These are phyloP conservation scores for Potentilla sterilis DNA, from an alignment of 306 rosid species.

Conservation along the genomic window DNA sequence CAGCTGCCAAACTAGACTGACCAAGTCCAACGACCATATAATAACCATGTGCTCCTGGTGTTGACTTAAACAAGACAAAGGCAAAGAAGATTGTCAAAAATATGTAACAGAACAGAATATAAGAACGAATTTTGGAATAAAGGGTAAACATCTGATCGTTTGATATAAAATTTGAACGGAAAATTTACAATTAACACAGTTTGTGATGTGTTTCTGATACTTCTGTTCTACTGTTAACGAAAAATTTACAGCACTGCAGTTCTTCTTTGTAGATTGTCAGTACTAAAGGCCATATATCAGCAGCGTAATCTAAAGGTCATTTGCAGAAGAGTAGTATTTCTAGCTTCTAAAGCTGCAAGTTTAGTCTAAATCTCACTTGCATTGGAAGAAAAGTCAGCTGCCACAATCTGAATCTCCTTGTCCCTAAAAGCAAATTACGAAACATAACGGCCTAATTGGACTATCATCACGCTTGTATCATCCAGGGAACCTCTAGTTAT, in stretches of 20 bases:
- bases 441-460: slow-evolving; percentile 33
- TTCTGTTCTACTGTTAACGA: not conserved
- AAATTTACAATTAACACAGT: not conserved
- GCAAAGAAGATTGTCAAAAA: not conserved
- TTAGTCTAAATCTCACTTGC: slow-evolving; percentile 22
- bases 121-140: not conserved
- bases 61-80: slow-evolving; percentile 22
- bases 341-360: slow-evolving; percentile 30
- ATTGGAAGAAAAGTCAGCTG: slow-evolving; percentile 15
- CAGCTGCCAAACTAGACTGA: slow-evolving; percentile 30
- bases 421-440: not conserved
- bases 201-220: not conserved
- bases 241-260: slow-evolving; percentile 1
- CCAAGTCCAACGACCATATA: slow-evolving; percentile 17
- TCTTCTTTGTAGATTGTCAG: not conserved
- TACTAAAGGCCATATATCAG: not conserved
- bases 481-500: slow-evolving; percentile 43
- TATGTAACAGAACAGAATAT: not conserved
- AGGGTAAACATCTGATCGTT: not conserved
- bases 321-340: slow-evolving; percentile 9
- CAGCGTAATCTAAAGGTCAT: not conserved
- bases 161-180: not conserved
- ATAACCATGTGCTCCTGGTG: slow-evolving; percentile 16
- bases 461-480: slow-evolving; percentile 48
- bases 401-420: slow-evolving; percentile 6